These are phyloP conservation scores for Glycine soja DNA, from an alignment of 306 rosid genomes.

Conservation along the genomic window DNA sequence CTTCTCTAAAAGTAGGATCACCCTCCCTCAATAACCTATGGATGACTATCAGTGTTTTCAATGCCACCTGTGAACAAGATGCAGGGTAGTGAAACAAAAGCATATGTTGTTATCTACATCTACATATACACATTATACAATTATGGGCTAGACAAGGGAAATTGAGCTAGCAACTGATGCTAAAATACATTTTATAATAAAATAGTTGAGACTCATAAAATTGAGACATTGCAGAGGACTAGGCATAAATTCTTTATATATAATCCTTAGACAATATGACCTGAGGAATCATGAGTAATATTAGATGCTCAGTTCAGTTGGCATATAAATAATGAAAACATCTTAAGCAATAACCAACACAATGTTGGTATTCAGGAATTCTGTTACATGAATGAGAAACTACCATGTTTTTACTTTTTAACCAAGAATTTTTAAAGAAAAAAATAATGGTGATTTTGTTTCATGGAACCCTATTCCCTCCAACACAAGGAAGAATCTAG, in stretches of 20 bases:
- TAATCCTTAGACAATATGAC: neutral
- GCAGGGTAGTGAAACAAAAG: slow-evolving; percentile 16
- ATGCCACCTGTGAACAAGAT: slow-evolving; percentile 78
- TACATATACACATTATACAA: neutral
- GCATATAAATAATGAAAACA: slow-evolving; percentile 8
- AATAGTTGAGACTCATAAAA: neutral
- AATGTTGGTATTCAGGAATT: neutral
- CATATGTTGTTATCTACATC: slow-evolving; percentile 6
- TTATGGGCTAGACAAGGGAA: slow-evolving; percentile 14
- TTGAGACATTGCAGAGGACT: neutral
- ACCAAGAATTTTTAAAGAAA: neutral
- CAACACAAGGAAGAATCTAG: neutral
- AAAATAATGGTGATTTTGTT: neutral
- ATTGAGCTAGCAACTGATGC: neutral
- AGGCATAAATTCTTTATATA: neutral
- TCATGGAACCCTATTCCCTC: neutral
- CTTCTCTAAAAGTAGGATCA: slow-evolving; percentile 96
- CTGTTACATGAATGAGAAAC: neutral
- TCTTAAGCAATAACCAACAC: neutral
- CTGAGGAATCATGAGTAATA: neutral
- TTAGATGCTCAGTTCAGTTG: neutral
- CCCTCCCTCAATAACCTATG: slow-evolving; percentile 98
- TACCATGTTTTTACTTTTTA: neutral
- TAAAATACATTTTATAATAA: neutral
- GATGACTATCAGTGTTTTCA: slow-evolving; percentile 87